Base-by-base conservation (phyloP, 2,329 filamentous ascomycete genomes). In the Claviceps fusiformis region DNA sequence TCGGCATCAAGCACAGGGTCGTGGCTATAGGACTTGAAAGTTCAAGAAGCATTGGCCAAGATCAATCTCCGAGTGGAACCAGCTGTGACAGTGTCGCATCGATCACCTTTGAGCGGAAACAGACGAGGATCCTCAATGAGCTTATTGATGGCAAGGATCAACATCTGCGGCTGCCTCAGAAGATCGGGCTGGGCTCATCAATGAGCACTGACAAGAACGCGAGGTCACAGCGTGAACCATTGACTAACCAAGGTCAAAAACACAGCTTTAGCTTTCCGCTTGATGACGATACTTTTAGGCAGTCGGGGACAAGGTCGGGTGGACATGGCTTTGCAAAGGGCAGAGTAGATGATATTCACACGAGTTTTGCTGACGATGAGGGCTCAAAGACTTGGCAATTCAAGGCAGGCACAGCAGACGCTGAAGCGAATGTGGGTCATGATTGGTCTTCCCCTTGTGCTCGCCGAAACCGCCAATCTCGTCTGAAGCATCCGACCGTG, bases 341-440 rank as follows among this genome's bases (percentile, higher is more conserved):
- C 55, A 83, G 77, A 60, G 70, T 76, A 24, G 80, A 85, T 55
- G 80, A 77, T 53, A 84, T 85, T 60, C 80, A 81, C 65, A 84
- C 81, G 19, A 77, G 70, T 44, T 85, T 85, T 65, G 75, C 74
- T 24, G 70, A 76, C 4, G 74, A 75, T 15, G 75, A 81, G 24
- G 65, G 69, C 47, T 60, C 69, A 5, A 66, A 69, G 39, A 65
- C 68, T 24, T 79, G 73, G 74, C 70, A 76, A 55, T 82, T 82
- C 59, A 79, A 68, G 54, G 79, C 79, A 13, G 77, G 78, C 5
- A 69, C 68, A 39, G 63, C 63, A 61, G 62, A 69, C 59, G 55
- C 59, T 17, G 62, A 61, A 27, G 62, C 60, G n/a, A 60, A 60
- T 45, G 59, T 63, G 29, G 61, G 58, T 52, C 53, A 55, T 37